phyloP scores from a whole-genome alignment of 805 yeast species.

The Komagataella pastoris region DNA sequence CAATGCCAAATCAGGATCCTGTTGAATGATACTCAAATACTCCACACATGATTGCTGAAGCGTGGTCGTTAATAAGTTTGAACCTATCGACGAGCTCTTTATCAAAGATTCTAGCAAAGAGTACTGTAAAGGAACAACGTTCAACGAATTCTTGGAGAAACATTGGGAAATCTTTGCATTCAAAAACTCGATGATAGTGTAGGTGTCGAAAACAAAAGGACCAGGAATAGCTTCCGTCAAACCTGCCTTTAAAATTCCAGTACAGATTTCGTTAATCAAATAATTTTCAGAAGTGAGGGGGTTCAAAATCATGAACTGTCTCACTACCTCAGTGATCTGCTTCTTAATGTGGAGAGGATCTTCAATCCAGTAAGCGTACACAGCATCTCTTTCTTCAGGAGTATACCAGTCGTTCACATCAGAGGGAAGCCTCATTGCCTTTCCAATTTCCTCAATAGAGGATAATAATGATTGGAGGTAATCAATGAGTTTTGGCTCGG shows the following conservation, averaged over 20 bases:
- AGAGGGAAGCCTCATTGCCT: slow-evolving; percentile 48
- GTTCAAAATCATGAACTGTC: slow-evolving; percentile 26
- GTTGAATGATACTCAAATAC: slow-evolving; percentile 19
- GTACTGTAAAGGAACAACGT: slow-evolving; percentile 29
- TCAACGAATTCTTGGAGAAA: slow-evolving; percentile 10
- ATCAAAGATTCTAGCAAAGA: slow-evolving; percentile 31
- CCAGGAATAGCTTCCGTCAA: slow-evolving; percentile 49
- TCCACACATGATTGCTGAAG: slow-evolving; percentile 24
- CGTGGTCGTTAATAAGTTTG: slow-evolving; percentile 20
- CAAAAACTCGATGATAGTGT: slow-evolving; percentile 26
- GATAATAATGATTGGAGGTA: slow-evolving; percentile 43
- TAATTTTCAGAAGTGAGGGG: slow-evolving; percentile 25
- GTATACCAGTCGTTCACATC: slow-evolving; percentile 31
- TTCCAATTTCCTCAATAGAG: slow-evolving; percentile 60
- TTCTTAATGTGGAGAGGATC: slow-evolving; percentile 34
- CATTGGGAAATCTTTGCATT: slow-evolving; percentile 16
- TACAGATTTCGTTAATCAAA: slow-evolving; percentile 46
- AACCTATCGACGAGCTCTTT: slow-evolving; percentile 17
- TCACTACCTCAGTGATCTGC: slow-evolving; percentile 25
- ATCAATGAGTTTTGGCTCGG: slow-evolving; percentile 12
- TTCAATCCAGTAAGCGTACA: slow-evolving; percentile 30
- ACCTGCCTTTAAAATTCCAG: slow-evolving; percentile 51
- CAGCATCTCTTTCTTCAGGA: slow-evolving; percentile 14
- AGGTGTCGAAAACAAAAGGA: slow-evolving; percentile 44
- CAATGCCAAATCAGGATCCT: slow-evolving; percentile 51